Conservation (phyloP, 306 rosid genomes). For the Dalbergia cochinchinensis region DNA sequence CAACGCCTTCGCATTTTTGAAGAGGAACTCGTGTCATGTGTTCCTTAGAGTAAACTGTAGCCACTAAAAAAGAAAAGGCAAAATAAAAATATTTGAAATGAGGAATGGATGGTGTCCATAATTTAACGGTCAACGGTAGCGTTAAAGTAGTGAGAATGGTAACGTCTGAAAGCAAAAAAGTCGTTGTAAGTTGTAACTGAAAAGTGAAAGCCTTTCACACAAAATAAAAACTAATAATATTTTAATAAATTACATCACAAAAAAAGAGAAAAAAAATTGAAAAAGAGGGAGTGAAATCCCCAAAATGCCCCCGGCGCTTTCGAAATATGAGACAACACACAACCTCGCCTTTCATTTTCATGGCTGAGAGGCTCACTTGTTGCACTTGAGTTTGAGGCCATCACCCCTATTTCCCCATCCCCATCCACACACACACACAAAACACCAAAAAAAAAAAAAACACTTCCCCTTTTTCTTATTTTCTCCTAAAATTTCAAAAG, state of each 20-base stretch:
- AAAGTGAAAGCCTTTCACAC: constrained; percentile 32
- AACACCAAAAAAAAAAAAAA: not conserved
- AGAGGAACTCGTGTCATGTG: too few species aligned
- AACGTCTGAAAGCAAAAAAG: constrained; percentile 54
- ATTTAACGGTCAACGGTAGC: constrained; percentile 71
- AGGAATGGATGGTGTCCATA: constrained; percentile 42
- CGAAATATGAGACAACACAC: constrained; percentile 49
- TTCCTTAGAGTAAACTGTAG: too few species aligned
- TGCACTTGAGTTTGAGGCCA: constrained; percentile 64
- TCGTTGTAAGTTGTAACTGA: constrained; percentile 70
- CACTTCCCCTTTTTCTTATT: constrained; percentile 22
- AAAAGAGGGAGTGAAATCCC: constrained; percentile 20
- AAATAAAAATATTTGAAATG: not conserved
- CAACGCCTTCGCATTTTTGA: too few species aligned
- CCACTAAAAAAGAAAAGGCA: too few species aligned
- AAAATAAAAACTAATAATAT: not conserved
- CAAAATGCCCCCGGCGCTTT: constrained; percentile 46
- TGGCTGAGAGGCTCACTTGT: constrained; percentile 63
- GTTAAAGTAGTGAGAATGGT: constrained; percentile 59
- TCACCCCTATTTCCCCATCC: constrained; percentile 37
- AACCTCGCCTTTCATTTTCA: constrained; percentile 57
- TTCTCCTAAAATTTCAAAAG: not conserved
- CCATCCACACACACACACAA: not conserved
- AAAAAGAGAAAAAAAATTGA: not conserved
- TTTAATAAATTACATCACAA: not conserved